These are phyloP conservation scores for Odontarrhena argentea DNA, from an alignment of 345 rosid species.

Conservation along the genomic window DNA sequence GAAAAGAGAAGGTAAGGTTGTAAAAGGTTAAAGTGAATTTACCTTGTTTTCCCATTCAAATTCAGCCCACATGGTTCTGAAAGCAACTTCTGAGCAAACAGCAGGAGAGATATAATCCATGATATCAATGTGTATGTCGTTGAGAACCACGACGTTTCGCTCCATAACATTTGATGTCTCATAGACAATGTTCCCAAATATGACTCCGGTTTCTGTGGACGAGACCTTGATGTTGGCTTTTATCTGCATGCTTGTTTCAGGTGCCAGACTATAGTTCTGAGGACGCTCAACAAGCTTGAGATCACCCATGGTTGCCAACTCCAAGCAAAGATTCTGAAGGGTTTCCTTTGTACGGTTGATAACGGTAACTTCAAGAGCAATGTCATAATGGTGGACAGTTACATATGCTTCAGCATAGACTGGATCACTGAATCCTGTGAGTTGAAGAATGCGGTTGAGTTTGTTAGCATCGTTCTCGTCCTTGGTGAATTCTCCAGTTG, in stretches of 20 bases:
- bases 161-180: constrained; percentile 94
- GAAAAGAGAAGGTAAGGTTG: not conserved
- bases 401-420: constrained; percentile 99
- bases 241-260: constrained; percentile 93
- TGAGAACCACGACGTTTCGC: constrained; percentile 88
- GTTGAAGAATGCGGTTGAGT: constrained; percentile 96
- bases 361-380: constrained; percentile 92
- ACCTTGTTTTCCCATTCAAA: constrained; percentile 99
- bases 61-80: constrained; percentile 99
- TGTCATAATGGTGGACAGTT: constrained; percentile 95
- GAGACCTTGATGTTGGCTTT: constrained; percentile 99
- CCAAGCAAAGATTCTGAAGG: constrained; percentile 95
- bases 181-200: constrained; percentile 94
- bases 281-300: constrained; percentile 99
- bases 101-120: constrained; percentile 99
- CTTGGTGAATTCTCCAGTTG: constrained; percentile 94
- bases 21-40: not conserved
- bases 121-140: constrained; percentile 97
- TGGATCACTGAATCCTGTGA: constrained; percentile 98
- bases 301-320: constrained; percentile 98
- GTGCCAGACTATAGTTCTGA: constrained; percentile 93
- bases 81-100: constrained; percentile 82
- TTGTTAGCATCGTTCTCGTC: constrained; percentile 94
- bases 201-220: constrained; percentile 97
- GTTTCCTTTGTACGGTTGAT: constrained; percentile 97